These are phyloP conservation scores for Pseudocercospora fijiensis DNA, from an alignment of 2,329 filamentous ascomycete genomes.

Conservation along the genomic window DNA sequence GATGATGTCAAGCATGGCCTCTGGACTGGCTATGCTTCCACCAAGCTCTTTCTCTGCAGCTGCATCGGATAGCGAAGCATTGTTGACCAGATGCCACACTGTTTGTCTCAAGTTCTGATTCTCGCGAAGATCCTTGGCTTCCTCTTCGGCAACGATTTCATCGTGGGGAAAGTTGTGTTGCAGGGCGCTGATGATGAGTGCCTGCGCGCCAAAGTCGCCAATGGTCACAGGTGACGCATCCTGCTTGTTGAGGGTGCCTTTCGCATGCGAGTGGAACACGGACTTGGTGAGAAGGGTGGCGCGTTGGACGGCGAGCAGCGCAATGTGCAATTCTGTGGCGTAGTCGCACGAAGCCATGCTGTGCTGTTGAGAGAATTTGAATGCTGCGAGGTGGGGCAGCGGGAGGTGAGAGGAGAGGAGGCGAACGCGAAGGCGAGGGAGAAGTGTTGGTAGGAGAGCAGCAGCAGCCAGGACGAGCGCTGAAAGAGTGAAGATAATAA, in stretches of 20 bases:
- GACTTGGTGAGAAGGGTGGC: slow-evolving; percentile 72
- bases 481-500: slow-evolving; percentile 20
- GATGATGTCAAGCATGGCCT: slow-evolving; percentile 61
- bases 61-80: slow-evolving; percentile 66
- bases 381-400: slow-evolving; percentile 10
- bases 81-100: slow-evolving; percentile 81
- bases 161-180: slow-evolving; percentile 86
- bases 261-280: slow-evolving; percentile 83
- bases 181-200: slow-evolving; percentile 88
- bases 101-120: slow-evolving; percentile 68
- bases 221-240: slow-evolving; percentile 97
- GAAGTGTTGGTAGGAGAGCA: slow-evolving; percentile 43
- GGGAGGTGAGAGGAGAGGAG: slow-evolving; percentile 39
- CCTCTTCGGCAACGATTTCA: slow-evolving; percentile 92
- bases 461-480: slow-evolving; percentile 45
- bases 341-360: slow-evolving; percentile 55
- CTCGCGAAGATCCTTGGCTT: slow-evolving; percentile 74
- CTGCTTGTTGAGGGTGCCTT: slow-evolving; percentile 90
- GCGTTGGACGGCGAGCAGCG: slow-evolving; percentile 84
- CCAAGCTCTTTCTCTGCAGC: slow-evolving; percentile 67
- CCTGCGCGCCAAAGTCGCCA: slow-evolving; percentile 96
- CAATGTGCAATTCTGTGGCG: slow-evolving; percentile 75
- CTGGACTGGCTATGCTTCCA: slow-evolving; percentile 64
- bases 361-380: slow-evolving; percentile 18
- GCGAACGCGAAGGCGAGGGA: slow-evolving; percentile 47